Evolutionary conservation across 768 basidiomycete genomes (phyloP).

Genomic region (Hypholoma sublateritium): DNA sequence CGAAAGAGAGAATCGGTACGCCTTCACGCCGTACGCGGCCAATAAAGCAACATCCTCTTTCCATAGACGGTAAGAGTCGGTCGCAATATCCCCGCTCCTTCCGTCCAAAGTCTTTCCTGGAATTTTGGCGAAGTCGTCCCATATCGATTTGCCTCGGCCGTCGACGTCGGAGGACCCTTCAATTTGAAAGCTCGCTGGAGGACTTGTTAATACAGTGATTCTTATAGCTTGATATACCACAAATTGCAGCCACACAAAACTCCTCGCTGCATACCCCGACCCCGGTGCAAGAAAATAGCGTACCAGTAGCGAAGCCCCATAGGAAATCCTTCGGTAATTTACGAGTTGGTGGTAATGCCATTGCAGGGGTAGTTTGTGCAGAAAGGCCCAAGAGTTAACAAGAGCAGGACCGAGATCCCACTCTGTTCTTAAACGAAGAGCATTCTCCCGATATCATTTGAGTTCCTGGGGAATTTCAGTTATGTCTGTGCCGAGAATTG

Average conservation of each 20-base stretch:
- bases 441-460: slow-evolving; percentile 43
- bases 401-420: slow-evolving; percentile 21
- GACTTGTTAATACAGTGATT: slow-evolving; percentile 9
- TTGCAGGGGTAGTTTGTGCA: slow-evolving; percentile 21
- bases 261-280: neutral
- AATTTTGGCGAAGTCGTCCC: slow-evolving; percentile 68
- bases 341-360: slow-evolving; percentile 30
- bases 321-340: slow-evolving; percentile 61
- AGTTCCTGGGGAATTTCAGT: slow-evolving; percentile 39
- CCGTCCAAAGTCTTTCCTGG: slow-evolving; percentile 75
- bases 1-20: slow-evolving; percentile 75
- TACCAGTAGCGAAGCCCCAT: slow-evolving; percentile 73
- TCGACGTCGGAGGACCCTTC: slow-evolving; percentile 64
- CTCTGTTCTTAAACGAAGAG: slow-evolving; percentile 39
- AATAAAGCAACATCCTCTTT: slow-evolving; percentile 66
- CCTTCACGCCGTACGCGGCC: slow-evolving; percentile 61
- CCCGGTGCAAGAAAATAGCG: slow-evolving; percentile 19
- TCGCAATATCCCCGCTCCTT: slow-evolving; percentile 65
- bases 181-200: slow-evolving; percentile 66
- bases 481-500: slow-evolving; percentile 42
- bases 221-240: neutral
- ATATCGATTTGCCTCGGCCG: slow-evolving; percentile 68
- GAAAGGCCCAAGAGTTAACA: slow-evolving; percentile 28
- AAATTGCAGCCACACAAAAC: neutral
- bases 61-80: slow-evolving; percentile 71